Evolutionary conservation across 2,329 filamentous ascomycete species (phyloP).

Genomic region (Aspergillus fumigatiaffinis): DNA sequence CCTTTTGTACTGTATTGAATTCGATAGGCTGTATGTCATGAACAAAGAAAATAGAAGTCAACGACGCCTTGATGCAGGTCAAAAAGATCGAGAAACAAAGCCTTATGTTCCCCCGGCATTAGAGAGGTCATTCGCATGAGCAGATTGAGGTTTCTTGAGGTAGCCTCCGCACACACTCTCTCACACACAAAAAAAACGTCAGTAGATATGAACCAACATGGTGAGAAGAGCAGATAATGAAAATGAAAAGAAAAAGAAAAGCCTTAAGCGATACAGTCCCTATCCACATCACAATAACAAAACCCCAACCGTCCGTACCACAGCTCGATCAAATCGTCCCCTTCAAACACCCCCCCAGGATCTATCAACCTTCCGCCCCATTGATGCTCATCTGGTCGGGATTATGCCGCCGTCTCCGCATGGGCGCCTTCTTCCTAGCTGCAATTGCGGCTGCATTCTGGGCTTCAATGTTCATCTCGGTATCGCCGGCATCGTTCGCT

Average conservation of each 20-base stretch:
- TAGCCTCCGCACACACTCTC: neutral
- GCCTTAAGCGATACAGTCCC: neutral
- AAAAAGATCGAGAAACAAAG: constrained; percentile 6
- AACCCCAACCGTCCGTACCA: neutral
- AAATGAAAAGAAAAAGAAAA: neutral
- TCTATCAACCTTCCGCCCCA: constrained; percentile 22
- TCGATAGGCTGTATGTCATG: neutral
- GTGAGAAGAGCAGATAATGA: constrained; percentile 9
- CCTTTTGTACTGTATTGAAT: neutral
- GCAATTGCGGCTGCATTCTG: constrained; percentile 36
- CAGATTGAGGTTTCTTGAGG: neutral
- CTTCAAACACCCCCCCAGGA: neutral
- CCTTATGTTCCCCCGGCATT: constrained; percentile 2
- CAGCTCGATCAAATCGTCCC: neutral
- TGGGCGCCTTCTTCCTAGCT: constrained; percentile 41
- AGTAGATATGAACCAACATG: neutral
- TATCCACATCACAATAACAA: neutral
- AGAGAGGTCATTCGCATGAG: neutral
- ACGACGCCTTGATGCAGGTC: constrained; percentile 19
- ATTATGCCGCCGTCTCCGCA: constrained; percentile 36
- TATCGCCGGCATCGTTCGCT: constrained; percentile 35
- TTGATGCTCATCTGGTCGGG: constrained; percentile 34
- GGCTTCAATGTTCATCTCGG: constrained; percentile 31
- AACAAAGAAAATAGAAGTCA: neutral
- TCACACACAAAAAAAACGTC: neutral